Conservation (phyloP, 116 monocot species). For the Zostera marina region DNA sequence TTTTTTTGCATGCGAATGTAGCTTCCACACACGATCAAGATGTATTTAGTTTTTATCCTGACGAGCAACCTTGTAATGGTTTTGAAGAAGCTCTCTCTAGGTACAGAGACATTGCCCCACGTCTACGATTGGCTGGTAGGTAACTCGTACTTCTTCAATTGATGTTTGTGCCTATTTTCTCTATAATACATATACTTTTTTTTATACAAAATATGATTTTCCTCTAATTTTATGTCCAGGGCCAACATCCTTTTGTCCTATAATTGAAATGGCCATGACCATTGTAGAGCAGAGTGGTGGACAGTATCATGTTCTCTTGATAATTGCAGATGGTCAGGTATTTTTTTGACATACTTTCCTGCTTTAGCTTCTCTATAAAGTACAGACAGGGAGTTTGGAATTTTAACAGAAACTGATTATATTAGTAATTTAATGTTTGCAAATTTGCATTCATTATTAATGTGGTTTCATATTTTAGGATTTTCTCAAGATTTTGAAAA, state of each 20-base stretch:
- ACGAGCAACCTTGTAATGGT: constrained; percentile 61
- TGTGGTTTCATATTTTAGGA: neutral
- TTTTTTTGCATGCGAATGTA: constrained; percentile 14
- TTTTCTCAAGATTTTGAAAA: neutral
- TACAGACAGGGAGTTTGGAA: too few species aligned
- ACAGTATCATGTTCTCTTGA: constrained; percentile 80
- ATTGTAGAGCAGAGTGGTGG: constrained; percentile 70
- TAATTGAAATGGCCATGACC: constrained; percentile 68
- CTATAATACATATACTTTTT: too few species aligned
- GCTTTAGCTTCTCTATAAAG: neutral
- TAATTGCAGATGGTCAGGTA: constrained; percentile 81
- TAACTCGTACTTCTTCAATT: neutral
- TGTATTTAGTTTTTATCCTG: constrained; percentile 66
- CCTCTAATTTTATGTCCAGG: constrained; percentile 17
- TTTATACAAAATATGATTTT: neutral
- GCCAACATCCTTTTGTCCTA: constrained; percentile 73
- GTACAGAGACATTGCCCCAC: constrained; percentile 65
- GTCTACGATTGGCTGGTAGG: constrained; percentile 49
- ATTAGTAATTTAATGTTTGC: too few species aligned
- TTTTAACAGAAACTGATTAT: neutral
- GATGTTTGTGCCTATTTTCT: neutral
- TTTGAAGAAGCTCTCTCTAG: constrained; percentile 50
- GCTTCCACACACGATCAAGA: constrained; percentile 77
- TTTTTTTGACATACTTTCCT: neutral
- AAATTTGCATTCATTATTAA: too few species aligned